phyloP scores from a whole-genome alignment of 2,329 filamentous ascomycete species.

The Botrytis aclada region DNA sequence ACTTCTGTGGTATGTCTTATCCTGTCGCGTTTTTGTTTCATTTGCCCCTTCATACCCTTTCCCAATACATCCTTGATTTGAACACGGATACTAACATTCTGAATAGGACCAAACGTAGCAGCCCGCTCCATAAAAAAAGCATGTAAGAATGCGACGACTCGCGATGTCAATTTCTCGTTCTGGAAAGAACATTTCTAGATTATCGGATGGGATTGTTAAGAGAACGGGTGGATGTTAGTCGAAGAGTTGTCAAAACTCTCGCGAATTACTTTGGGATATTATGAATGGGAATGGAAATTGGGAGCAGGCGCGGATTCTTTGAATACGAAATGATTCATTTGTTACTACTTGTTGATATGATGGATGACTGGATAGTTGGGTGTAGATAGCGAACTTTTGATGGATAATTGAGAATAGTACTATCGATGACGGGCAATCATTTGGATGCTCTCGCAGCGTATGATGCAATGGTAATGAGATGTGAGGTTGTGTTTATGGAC shows the following conservation, averaged over 20 bases:
- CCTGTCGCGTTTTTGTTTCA: too few species aligned
- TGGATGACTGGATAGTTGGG: background rate
- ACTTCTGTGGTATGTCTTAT: conserved; percentile 81
- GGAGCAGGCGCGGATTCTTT: background rate
- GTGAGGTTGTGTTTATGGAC: background rate
- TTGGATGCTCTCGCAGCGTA: background rate
- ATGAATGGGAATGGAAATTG: background rate
- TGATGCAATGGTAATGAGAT: background rate
- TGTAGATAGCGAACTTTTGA: background rate
- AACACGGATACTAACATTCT: conserved; percentile 20
- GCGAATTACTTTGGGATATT: background rate
- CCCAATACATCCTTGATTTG: conserved; percentile 34
- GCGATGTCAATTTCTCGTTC: conserved; percentile 89
- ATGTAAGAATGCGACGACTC: conserved; percentile 66
- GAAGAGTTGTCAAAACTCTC: background rate
- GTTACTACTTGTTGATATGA: background rate
- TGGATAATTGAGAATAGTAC: background rate
- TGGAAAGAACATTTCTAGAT: conserved; percentile 91
- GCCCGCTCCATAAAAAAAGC: conserved; percentile 84
- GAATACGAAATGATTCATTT: background rate
- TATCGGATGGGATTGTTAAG: background rate
- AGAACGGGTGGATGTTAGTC: background rate
- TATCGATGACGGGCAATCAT: background rate
- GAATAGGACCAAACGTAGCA: conserved; percentile 41
- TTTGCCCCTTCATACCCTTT: background rate